phyloP scores from a whole-genome alignment of 2,329 filamentous ascomycete genomes.

The Epichloe uncinata region DNA sequence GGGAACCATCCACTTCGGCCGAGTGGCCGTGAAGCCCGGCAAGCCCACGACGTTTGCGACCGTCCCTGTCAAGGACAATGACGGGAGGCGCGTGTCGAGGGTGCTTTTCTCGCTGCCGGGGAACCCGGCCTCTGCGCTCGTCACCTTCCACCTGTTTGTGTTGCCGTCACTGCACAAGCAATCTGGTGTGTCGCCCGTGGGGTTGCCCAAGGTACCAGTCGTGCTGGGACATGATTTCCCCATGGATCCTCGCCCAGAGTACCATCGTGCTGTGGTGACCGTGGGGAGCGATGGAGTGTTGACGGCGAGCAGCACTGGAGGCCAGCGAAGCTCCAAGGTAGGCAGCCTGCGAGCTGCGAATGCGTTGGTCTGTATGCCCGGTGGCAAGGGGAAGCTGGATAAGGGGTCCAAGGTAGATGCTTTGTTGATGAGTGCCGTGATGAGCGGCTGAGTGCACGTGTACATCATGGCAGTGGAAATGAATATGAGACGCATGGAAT shows the following conservation, averaged over 20 bases:
- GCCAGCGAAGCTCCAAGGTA: constrained; percentile 79
- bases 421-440: constrained; percentile 54
- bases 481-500: neutral
- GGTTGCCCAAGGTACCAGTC: constrained; percentile 61
- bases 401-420: constrained; percentile 65
- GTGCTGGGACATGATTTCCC: constrained; percentile 57
- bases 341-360: constrained; percentile 85
- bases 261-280: constrained; percentile 69
- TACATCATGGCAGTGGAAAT: neutral
- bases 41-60: constrained; percentile 97
- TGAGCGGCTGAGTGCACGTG: constrained; percentile 6
- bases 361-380: constrained; percentile 64
- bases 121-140: constrained; percentile 85
- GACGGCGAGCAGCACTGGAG: constrained; percentile 69
- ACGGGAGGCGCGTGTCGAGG: constrained; percentile 46
- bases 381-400: constrained; percentile 46
- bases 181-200: constrained; percentile 52
- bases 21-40: constrained; percentile 94
- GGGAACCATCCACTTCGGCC: constrained; percentile 94
- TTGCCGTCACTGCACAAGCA: constrained; percentile 72
- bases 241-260: constrained; percentile 73
- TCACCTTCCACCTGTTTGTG: constrained; percentile 90
- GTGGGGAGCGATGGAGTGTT: constrained; percentile 54
- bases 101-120: constrained; percentile 83
- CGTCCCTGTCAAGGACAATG: constrained; percentile 51